phyloP scores from a whole-genome alignment of 192 early-diverging fungal genomes.

The Haplosporangium gracile region DNA sequence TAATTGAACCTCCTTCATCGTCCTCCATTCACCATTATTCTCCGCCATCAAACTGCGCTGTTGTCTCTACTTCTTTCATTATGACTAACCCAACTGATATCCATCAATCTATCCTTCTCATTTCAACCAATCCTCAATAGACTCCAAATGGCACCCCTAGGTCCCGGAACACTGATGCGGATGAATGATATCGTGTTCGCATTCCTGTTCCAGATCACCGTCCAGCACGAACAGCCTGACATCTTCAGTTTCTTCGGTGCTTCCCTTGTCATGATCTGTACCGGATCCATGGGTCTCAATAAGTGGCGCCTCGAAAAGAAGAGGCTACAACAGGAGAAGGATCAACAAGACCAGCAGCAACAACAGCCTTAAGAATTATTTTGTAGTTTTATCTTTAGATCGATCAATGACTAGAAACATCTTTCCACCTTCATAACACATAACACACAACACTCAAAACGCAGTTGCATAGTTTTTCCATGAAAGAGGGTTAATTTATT shows the following conservation, averaged over 20 bases:
- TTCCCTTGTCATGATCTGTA: constrained; percentile 70
- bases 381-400: neutral
- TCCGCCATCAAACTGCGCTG: neutral
- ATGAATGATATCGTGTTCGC: constrained; percentile 88
- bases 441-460: too few relatives aligned
- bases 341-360: neutral
- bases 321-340: constrained; percentile 3
- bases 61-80: neutral
- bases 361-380: neutral
- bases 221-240: constrained; percentile 78
- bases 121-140: constrained; percentile 8
- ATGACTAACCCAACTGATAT: neutral
- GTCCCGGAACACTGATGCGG: constrained; percentile 83
- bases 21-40: neutral
- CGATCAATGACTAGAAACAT: neutral
- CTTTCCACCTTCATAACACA: neutral
- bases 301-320: constrained; percentile 66
- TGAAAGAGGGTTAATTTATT: neutral
- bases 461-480: neutral
- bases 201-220: constrained; percentile 76
- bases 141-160: constrained; percentile 79
- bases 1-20: neutral
- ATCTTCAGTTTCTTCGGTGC: constrained; percentile 70
- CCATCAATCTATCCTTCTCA: neutral
- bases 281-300: constrained; percentile 71